A percentile compares a stretch with the other conserved stretches of the same genome.
These are phyloP conservation scores for Brassica balearica DNA, from an alignment of 441 rosid species.

Conservation along the genomic window DNA sequence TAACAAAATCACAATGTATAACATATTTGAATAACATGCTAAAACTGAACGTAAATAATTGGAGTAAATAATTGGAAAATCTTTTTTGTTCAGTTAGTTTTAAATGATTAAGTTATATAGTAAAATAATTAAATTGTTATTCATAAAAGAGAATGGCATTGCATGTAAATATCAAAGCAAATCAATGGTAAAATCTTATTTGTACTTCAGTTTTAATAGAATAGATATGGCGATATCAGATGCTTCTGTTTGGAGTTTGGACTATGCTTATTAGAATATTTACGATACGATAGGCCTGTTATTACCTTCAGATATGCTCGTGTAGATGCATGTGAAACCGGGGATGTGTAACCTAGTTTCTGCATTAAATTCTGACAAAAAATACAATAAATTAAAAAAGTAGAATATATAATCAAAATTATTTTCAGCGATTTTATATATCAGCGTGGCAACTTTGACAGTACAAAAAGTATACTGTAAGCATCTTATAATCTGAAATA, in stretches of 20 bases:
- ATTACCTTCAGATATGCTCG: constrained; percentile 13
- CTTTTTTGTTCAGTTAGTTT: background rate
- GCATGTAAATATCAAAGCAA: no score
- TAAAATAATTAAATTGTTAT: no score
- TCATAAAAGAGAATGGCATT: background rate
- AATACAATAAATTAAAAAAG: no score
- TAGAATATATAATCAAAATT: no score
- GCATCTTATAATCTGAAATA: background rate
- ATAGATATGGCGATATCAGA: constrained; percentile 27
- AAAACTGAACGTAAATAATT: no score
- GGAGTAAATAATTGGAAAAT: background rate
- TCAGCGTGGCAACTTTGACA: background rate
- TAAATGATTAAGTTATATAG: background rate
- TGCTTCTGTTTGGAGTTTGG: constrained; percentile 47
- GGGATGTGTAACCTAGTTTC: constrained; percentile 25
- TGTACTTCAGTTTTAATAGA: no score
- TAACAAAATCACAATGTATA: background rate
- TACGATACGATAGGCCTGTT: constrained; percentile 32
- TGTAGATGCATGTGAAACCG: no score
- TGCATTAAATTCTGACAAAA: background rate
- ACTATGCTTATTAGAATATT: constrained; percentile 37
- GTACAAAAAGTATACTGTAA: no score
- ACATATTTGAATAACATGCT: background rate
- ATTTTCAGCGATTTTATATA: no score
- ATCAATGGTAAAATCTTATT: no score